These are phyloP conservation scores for Raffaelea ambrosiae DNA, from an alignment of 2,329 filamentous ascomycete species.

Conservation along the genomic window DNA sequence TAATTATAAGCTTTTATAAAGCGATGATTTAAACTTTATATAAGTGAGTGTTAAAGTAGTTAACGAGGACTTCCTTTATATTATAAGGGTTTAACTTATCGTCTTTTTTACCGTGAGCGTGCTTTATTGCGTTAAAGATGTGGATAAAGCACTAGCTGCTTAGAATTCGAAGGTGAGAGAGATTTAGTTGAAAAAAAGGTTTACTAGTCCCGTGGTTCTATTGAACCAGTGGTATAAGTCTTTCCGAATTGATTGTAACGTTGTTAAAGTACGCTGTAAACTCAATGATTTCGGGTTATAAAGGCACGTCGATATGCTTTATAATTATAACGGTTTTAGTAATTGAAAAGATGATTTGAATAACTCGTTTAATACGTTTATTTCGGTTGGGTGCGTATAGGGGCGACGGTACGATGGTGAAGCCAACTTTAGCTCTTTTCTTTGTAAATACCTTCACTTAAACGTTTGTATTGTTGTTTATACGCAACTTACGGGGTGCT, in stretches of 20 bases:
- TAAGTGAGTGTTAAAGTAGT: too few species aligned
- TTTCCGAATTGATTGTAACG: background rate
- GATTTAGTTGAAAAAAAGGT: background rate
- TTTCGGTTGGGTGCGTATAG: background rate
- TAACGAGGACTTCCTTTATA: too few species aligned
- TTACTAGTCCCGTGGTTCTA: background rate
- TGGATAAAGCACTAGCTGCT: background rate
- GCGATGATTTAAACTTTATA: too few species aligned
- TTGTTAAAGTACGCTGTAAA: background rate
- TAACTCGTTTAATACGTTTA: background rate
- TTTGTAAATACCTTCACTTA: background rate
- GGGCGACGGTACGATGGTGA: background rate
- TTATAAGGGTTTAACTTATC: background rate
- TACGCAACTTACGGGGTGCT: too few species aligned
- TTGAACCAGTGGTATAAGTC: background rate
- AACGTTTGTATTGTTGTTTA: background rate
- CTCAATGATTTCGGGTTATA: background rate
- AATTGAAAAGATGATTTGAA: too few species aligned
- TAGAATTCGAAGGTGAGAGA: background rate
- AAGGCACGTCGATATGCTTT: background rate
- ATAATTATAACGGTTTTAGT: too few species aligned
- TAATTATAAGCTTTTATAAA: background rate
- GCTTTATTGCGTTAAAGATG: background rate
- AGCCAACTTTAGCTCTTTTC: background rate
- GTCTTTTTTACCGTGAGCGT: background rate